Evolutionary conservation across 2,329 filamentous ascomycete genomes (phyloP), one percentile per base, ranked within the genome.

Genomic region (Fusarium bactridioides): DNA sequence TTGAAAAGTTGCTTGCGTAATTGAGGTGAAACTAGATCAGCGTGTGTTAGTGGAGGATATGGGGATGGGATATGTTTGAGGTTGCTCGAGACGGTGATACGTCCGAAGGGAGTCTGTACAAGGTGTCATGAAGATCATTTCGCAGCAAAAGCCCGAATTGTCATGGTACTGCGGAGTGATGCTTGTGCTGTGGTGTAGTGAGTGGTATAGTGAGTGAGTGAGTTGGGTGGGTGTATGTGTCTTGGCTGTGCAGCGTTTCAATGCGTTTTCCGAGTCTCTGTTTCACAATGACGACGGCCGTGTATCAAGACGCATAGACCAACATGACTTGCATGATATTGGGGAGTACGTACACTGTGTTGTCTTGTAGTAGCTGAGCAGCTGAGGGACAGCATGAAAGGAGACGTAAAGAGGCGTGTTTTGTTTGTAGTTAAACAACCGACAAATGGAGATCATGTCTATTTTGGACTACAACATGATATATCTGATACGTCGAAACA

Each of bases 61-160:
- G 45, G 53, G 45, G 53, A 56, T 25, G n/a, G 47, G 51, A 61
- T 43, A 61, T 65, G 69, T 72, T 62, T 65, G 69, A 69, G 56
- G 59, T 31, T 70, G 61, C 57, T 67, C 27, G 48, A 67, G 40
- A 67, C 19, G 67, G 67, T 69, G 56, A 62, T 60, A 73, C 47
- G 18, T 60, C 59, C 56, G 63, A 45, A 47, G 21, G 27, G 31
- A n/a, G 55, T 41, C 60, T 72, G 70, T 73, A 38, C 54, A 40
- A 69, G 58, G 71, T 54, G 41, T 10, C 29, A 48, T 61, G 64
- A 56, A 59, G 56, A 65, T 73, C 37, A 53, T 53, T 65, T 72
- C 70, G 67, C 70, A 67, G 67, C 65, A 63, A 48, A 50, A 71
- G 57, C 61, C 70, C 57, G 60, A 70, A 70, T 73, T 45, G 70